Evolutionary conservation across 768 basidiomycete genomes (phyloP), one percentile per base, ranked within the genome.

Genomic region (Heimioporus sp.): DNA sequence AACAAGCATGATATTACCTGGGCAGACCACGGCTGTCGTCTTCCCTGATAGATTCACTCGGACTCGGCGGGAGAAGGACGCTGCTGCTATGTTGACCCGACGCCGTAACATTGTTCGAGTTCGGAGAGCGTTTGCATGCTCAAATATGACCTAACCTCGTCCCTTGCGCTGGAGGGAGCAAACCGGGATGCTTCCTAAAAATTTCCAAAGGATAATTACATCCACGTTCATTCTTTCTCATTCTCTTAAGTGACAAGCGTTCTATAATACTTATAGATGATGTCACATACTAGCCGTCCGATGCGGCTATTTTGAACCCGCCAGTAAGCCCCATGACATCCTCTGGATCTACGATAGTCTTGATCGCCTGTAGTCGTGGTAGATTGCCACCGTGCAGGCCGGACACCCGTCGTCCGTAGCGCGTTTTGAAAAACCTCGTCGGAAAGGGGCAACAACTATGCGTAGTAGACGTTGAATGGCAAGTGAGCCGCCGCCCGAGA

Each of bases 311-410:
- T 20, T 45, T 34, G 32, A 40, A 40, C 8, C 20, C 39, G 10
- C 39, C 35, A 35, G 35, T 16, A 16, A 35, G 35, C 6, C 35
- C 35, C 35, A 35, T 16, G 13, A 35, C 2, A 16, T 35, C 16
- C 13, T 35, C 35, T 13, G 35, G 35, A 16, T 35, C 35, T 35
- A 15, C 35, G 13, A 16, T 16, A 35, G 35, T 7, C 16, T 35
- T 35, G 17, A 83, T 61, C 10, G 46, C 53, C 43, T 65, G 55
- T 45, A 85, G 59, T 40, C 42, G 60, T 4, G 63, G 21, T 20
- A 48, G 4, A 44, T 82, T 78, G 1, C 56, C 58, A 0, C 80
- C 82, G 52, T 79, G 85, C 31, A 85, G 62, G 5, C 61, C 38
- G 28, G 68, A 58, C 31, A 82, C 36, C 66, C 50, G 72, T 78